Percentiles rank a stretch among this genome's conserved stretches.
Evolutionary conservation across 1,284 basidiomycete genomes (phyloP).

Genomic region (Puccinia hordei): DNA sequence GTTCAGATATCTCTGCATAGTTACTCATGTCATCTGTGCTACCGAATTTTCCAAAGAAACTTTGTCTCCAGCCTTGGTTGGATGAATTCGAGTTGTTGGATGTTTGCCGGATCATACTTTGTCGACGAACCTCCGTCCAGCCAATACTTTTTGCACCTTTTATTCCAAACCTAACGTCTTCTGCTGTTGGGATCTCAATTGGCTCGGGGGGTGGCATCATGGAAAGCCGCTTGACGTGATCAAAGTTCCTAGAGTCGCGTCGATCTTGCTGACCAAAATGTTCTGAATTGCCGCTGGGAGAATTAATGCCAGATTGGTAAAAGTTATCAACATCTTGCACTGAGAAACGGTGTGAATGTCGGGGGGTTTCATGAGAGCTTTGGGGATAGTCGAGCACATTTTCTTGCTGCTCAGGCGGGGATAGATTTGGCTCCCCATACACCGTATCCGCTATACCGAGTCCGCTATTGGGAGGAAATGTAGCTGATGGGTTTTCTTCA

Average conservation of each 20-base stretch:
- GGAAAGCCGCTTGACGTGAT: slow-evolving; percentile 18
- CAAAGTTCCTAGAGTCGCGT: slow-evolving; percentile 6
- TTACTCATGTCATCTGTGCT: slow-evolving; percentile 10
- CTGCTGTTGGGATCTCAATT: slow-evolving; percentile 49
- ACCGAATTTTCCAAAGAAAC: slow-evolving; percentile 45
- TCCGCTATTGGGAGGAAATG: slow-evolving; percentile 13
- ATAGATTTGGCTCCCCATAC: not conserved
- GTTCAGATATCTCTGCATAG: not conserved
- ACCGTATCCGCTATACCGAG: not conserved
- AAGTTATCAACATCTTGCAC: not conserved
- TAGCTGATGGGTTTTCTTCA: not conserved
- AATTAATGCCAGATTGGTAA: slow-evolving; percentile 27
- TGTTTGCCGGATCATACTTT: not conserved
- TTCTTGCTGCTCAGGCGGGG: slow-evolving; percentile 18
- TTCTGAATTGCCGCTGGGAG: not conserved
- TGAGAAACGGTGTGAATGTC: not conserved
- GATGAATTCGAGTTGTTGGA: slow-evolving; percentile 7
- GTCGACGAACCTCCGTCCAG: slow-evolving; percentile 46
- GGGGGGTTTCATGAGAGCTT: not conserved
- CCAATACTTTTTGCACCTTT: slow-evolving; percentile 48
- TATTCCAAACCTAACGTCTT: slow-evolving; percentile 51
- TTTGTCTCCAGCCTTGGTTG: slow-evolving; percentile 37
- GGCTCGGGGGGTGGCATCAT: slow-evolving; percentile 46
- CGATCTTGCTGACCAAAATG: not conserved
- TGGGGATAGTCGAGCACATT: not conserved